Evolutionary conservation across 352 stramenopile species (phyloP), one percentile per base, ranked within the genome.

Genomic region (Blastocystis hominis): DNA sequence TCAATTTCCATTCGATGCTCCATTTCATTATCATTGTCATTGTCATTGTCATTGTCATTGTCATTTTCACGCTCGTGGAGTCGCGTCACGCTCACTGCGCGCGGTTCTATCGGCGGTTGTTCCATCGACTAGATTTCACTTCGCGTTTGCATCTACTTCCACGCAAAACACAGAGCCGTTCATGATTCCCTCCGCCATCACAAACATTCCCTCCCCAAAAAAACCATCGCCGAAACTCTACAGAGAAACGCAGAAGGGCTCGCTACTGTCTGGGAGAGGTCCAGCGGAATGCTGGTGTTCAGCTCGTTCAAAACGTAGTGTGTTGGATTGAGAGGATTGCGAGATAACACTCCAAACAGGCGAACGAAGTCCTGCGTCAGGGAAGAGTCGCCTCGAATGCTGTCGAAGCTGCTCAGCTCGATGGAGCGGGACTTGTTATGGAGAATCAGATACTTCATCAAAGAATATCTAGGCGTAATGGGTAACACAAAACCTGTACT

Each of bases 141-240:
- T n/a, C n/a, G n/a, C n/a, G n/a, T n/a, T n/a, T n/a, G n/a, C n/a
- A n/a, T n/a, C n/a, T n/a, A n/a, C n/a, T n/a, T n/a, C n/a, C n/a
- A 40, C 63, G 47, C 47, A 47, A 36, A 75, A 75, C 24, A 40
- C 24, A 40, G 24, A 6, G 10, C 24, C 10, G 42, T 47, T n/a
- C 9, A 75, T 42, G 7, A 75, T 24, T 50, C 63, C 63, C 10
- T 50, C 10, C 15, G n/a, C n/a, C 9, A 75, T 30, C 9, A 75
- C 63, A 40, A 75, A 50, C 63, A 75, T 75, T 75, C 63, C 63
- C 34, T 75, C 63, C 42, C 24, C 10, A 47, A 75, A 75, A 36
- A 50, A 75, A 42, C 63, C 63, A 75, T 5, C 13, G 10, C 47
- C 24, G 34, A 75, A 75, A 20, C 47, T 36, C 63, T 75, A 75